phyloP scores from a whole-genome alignment of 306 rosid genomes.

The Fragaria vesca region DNA sequence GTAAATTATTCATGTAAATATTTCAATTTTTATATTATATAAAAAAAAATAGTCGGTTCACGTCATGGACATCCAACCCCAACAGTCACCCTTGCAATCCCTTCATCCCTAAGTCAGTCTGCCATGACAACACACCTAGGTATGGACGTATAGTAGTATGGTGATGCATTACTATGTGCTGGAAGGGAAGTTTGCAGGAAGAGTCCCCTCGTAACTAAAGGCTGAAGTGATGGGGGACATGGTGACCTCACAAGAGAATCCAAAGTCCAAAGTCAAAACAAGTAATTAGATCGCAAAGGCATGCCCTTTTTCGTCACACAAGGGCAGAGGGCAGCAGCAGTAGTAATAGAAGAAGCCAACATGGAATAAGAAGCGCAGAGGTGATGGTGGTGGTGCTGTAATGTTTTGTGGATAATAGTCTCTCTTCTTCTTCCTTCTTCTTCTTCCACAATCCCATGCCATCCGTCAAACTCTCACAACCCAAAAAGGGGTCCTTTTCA shows the following conservation, averaged over 20 bases:
- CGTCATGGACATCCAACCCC: not conserved
- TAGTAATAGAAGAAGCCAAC: no score
- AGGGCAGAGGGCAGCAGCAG: no score
- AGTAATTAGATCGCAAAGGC: slow-evolving; percentile 31
- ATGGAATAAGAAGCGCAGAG: not conserved
- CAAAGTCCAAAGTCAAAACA: slow-evolving; percentile 21
- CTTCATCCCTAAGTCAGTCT: not conserved
- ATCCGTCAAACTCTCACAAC: slow-evolving; percentile 31
- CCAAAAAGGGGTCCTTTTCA: slow-evolving; percentile 44
- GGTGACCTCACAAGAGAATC: not conserved
- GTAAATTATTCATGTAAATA: no score
- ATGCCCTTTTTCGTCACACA: slow-evolving; percentile 21
- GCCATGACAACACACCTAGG: not conserved
- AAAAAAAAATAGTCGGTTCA: no score
- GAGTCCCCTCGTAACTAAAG: not conserved
- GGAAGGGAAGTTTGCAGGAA: not conserved
- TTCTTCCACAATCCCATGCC: not conserved
- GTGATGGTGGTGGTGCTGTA: not conserved
- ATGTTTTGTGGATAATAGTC: not conserved
- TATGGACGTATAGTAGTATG: not conserved
- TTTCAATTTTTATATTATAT: no score
- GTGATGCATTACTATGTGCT: not conserved
- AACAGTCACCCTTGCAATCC: not conserved
- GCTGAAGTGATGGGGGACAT: not conserved
- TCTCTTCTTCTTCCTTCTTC: not conserved